These are phyloP conservation scores for Mollisia scopiformis DNA, from an alignment of 2,329 filamentous ascomycete genomes.

Conservation along the genomic window DNA sequence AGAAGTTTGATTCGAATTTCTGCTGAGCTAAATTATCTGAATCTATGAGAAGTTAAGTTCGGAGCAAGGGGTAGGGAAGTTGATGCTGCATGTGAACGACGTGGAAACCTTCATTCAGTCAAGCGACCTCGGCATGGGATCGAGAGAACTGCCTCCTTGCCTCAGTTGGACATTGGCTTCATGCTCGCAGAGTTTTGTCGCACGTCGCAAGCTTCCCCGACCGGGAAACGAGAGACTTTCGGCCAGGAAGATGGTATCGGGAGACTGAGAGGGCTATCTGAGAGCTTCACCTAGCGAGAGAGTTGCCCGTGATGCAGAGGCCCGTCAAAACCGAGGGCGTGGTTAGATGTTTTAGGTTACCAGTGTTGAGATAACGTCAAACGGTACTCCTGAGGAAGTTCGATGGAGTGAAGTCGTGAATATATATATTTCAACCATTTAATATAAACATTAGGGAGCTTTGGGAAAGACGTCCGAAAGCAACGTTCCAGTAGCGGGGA, in stretches of 20 bases:
- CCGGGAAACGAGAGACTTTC: conserved; percentile 9
- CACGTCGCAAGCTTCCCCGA: conserved; percentile 20
- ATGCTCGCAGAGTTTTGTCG: conserved; percentile 12
- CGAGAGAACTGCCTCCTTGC: not conserved
- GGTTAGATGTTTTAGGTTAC: too few relatives aligned
- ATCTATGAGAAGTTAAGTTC: too few relatives aligned
- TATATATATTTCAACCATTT: not conserved
- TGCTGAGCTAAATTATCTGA: too few relatives aligned
- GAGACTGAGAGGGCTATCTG: conserved; percentile 2
- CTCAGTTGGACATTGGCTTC: conserved; percentile 5
- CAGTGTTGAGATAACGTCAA: not conserved
- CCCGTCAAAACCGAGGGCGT: not conserved
- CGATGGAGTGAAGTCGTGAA: not conserved
- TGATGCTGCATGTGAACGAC: too few relatives aligned
- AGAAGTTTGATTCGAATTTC: too few relatives aligned
- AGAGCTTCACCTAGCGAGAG: not conserved
- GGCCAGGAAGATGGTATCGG: conserved; percentile 8
- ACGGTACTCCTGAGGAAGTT: too few relatives aligned
- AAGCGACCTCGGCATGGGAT: not conserved
- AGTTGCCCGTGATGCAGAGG: conserved; percentile 14
- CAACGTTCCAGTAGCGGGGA: not conserved
- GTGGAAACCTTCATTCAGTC: not conserved
- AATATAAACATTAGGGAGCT: not conserved
- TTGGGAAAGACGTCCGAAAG: not conserved
- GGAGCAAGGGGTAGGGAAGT: too few relatives aligned